These are phyloP conservation scores for Lecanicillium sp. DNA, from an alignment of 2,329 filamentous ascomycete species.

Conservation along the genomic window DNA sequence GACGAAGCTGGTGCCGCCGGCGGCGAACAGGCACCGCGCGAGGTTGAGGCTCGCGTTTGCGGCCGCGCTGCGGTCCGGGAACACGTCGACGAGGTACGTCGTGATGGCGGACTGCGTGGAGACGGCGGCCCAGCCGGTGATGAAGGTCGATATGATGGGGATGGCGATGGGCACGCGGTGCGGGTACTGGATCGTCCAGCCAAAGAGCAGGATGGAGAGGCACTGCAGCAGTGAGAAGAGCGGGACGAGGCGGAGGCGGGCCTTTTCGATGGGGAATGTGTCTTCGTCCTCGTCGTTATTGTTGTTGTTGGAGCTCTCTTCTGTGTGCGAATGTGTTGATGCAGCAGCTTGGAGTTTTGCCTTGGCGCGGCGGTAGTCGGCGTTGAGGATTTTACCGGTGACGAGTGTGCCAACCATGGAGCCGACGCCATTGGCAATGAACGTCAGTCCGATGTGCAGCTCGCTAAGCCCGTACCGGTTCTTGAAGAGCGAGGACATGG, in stretches of 20 bases:
- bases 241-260: slow-evolving; percentile 43
- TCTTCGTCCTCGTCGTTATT: slow-evolving; percentile 15
- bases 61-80: slow-evolving; percentile 41
- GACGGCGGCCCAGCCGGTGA: slow-evolving; percentile 46
- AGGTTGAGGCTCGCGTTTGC: slow-evolving; percentile 49
- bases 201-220: slow-evolving; percentile 42
- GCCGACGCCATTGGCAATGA: slow-evolving; percentile 49
- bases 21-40: slow-evolving; percentile 45
- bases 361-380: slow-evolving; percentile 42
- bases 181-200: slow-evolving; percentile 44
- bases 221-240: slow-evolving; percentile 39
- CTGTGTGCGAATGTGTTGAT: background rate
- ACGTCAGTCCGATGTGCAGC: slow-evolving; percentile 43
- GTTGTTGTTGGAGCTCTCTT: slow-evolving; percentile 1
- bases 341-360: background rate
- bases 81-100: slow-evolving; percentile 50
- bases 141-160: slow-evolving; percentile 44
- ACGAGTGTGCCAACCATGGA: slow-evolving; percentile 47
- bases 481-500: slow-evolving; percentile 44
- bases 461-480: slow-evolving; percentile 35
- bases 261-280: slow-evolving; percentile 42
- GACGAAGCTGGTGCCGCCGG: slow-evolving; percentile 43
- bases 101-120: slow-evolving; percentile 42
- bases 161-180: slow-evolving; percentile 39
- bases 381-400: slow-evolving; percentile 46